These are phyloP conservation scores for Cyberlindnera xylosilytica DNA, from an alignment of 805 yeast species.

Conservation along the genomic window DNA sequence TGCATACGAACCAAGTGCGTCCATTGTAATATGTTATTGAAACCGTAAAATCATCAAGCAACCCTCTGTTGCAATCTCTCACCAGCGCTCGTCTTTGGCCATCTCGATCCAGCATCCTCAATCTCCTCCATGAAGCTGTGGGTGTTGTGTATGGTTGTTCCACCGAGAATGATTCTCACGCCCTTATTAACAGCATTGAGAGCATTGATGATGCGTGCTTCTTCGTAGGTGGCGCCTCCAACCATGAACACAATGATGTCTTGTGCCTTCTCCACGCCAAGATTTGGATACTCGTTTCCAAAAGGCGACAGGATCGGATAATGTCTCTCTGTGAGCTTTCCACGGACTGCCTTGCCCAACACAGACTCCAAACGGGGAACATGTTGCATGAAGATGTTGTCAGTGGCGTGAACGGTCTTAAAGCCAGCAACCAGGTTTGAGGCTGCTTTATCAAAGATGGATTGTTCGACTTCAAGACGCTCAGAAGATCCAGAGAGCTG, in stretches of 20 bases:
- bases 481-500: conserved; percentile 41
- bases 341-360: conserved; percentile 33
- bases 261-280: conserved; percentile 41
- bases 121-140: conserved; percentile 31
- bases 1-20: no score
- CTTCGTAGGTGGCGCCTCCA: conserved; percentile 94
- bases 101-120: conserved; percentile 35
- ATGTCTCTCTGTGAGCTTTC: conserved; percentile 30
- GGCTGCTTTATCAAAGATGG: conserved; percentile 28
- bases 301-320: conserved; percentile 44
- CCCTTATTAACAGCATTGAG: conserved; percentile 53
- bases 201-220: conserved; percentile 77
- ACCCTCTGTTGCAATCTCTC: conserved; percentile 15
- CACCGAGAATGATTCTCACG: conserved; percentile 76
- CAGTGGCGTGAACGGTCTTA: conserved; percentile 39
- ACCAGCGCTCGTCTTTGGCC: conserved; percentile 28
- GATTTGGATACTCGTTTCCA: conserved; percentile 15
- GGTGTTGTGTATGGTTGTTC: conserved; percentile 58
- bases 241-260: conserved; percentile 71
- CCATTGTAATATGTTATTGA: no score
- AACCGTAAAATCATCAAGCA: conserved; percentile 5
- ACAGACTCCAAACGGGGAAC: conserved; percentile 61
- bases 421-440: conserved; percentile 32
- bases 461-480: conserved; percentile 37
- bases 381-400: conserved; percentile 89